A percentile compares a stretch with the other conserved stretches of the same genome.
Evolutionary conservation across 139 green algal species (phyloP).

Genomic region (Nannochloris sp.): DNA sequence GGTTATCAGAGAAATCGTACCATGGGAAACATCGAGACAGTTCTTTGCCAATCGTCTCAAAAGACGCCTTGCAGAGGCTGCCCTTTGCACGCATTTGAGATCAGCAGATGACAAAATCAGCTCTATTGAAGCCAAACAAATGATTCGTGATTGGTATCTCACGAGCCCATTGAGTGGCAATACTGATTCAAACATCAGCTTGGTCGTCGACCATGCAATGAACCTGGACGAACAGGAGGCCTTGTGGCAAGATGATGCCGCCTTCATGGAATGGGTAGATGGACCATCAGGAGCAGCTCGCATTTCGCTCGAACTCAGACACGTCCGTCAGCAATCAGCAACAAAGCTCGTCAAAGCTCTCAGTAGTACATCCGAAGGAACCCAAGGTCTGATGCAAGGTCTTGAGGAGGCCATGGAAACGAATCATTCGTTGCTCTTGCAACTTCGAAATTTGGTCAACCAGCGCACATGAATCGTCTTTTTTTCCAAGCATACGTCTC

Average conservation of each 20-base stretch:
- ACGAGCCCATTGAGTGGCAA: background rate
- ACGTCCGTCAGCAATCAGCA: slow-evolving; percentile 38
- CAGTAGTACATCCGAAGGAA: slow-evolving; percentile 42
- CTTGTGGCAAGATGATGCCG: slow-evolving; percentile 33
- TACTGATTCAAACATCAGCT: slow-evolving; percentile 1
- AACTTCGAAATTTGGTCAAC: slow-evolving; percentile 42
- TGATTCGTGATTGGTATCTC: slow-evolving; percentile 33
- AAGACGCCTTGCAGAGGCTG: slow-evolving; percentile 62
- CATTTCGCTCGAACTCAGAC: slow-evolving; percentile 58
- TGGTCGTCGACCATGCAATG: background rate
- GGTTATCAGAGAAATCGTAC: slow-evolving; percentile 75
- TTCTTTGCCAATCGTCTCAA: slow-evolving; percentile 78
- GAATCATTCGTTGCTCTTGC: slow-evolving; percentile 40
- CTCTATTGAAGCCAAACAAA: slow-evolving; percentile 10
- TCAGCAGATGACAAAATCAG: slow-evolving; percentile 24
- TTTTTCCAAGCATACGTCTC: no score
- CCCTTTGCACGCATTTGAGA: slow-evolving; percentile 45
- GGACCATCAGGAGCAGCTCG: slow-evolving; percentile 34
- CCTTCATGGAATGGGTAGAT: slow-evolving; percentile 67
- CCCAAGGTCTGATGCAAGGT: slow-evolving; percentile 47
- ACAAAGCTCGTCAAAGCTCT: slow-evolving; percentile 30
- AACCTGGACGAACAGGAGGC: background rate
- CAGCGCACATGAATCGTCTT: background rate
- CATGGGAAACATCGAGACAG: slow-evolving; percentile 65
- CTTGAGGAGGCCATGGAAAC: slow-evolving; percentile 34